phyloP scores from a whole-genome alignment of 371 early-diverging fungal genomes.

The Scutellospora calospora region DNA sequence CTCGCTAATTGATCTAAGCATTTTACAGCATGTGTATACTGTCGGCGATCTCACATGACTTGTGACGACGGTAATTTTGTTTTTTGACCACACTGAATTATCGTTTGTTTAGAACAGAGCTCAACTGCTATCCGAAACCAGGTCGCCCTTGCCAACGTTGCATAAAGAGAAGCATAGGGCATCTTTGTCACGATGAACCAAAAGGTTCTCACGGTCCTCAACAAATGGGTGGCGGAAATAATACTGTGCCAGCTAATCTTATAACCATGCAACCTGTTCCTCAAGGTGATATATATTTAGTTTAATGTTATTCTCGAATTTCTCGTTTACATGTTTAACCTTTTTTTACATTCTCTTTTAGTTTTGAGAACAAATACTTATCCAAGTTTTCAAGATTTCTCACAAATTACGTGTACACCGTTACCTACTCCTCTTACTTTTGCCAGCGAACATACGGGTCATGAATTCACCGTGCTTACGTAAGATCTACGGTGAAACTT shows the following conservation, averaged over 20 bases:
- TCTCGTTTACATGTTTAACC: background rate
- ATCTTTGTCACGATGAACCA: slow-evolving; percentile 89
- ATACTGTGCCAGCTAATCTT: background rate
- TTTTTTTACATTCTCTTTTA: background rate
- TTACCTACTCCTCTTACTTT: slow-evolving; percentile 69
- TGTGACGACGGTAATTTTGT: slow-evolving; percentile 73
- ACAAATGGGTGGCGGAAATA: slow-evolving; percentile 5
- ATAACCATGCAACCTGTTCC: slow-evolving; percentile 10
- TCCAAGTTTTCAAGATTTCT: slow-evolving; percentile 42
- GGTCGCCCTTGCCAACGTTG: slow-evolving; percentile 94
- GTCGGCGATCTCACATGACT: slow-evolving; percentile 89
- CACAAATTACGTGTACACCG: slow-evolving; percentile 44
- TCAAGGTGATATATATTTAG: background rate
- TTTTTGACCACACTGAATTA: background rate
- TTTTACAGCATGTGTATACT: slow-evolving; percentile 79
- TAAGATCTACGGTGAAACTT: slow-evolving; percentile 39
- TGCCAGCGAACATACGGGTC: slow-evolving; percentile 81
- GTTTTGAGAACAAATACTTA: slow-evolving; percentile 15
- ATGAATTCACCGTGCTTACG: slow-evolving; percentile 83
- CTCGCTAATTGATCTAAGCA: background rate
- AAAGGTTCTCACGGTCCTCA: slow-evolving; percentile 45
- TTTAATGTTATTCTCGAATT: background rate
- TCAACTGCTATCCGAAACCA: slow-evolving; percentile 34
- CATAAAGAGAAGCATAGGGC: slow-evolving; percentile 91
- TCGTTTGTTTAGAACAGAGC: background rate